phyloP scores from a whole-genome alignment of 805 yeast genomes.

The Teunomyces panamensis region DNA sequence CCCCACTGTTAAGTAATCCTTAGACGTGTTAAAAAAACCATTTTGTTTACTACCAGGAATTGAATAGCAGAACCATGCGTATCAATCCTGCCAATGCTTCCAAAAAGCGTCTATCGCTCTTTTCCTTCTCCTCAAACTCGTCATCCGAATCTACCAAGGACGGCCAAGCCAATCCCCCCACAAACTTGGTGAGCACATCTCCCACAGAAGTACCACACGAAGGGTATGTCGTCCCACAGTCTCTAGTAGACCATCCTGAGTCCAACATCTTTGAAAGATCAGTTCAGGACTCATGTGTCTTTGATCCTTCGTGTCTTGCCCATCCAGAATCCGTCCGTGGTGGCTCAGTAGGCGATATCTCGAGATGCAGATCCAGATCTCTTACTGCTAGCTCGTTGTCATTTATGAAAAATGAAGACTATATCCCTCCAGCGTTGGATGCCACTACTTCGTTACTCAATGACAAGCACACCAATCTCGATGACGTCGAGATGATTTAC shows the following conservation, averaged over 20 bases:
- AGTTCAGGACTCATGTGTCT: slow-evolving; percentile 31
- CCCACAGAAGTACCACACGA: slow-evolving; percentile 7
- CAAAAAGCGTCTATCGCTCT: slow-evolving; percentile 22
- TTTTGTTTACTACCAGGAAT: no score
- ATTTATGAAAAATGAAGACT: slow-evolving; percentile 53
- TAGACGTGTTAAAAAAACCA: no score
- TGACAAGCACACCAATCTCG: slow-evolving; percentile 59
- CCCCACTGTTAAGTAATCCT: no score
- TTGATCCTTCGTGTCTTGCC: slow-evolving; percentile 8
- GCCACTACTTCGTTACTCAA: slow-evolving; percentile 66
- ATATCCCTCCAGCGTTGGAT: slow-evolving; percentile 78
- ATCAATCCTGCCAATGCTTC: neutral
- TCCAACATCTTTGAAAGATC: slow-evolving; percentile 40
- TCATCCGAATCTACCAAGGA: slow-evolving; percentile 1
- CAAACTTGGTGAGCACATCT: slow-evolving; percentile 7
- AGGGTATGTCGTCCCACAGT: slow-evolving; percentile 9
- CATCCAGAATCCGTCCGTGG: neutral
- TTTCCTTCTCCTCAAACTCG: slow-evolving; percentile 17
- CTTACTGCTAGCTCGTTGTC: slow-evolving; percentile 22
- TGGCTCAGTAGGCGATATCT: neutral
- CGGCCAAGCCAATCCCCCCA: neutral
- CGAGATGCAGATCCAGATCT: slow-evolving; percentile 14
- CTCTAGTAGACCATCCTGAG: slow-evolving; percentile 18
- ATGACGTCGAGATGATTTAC: slow-evolving; percentile 69
- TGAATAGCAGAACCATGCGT: neutral